phyloP scores from a whole-genome alignment of 495 filamentous ascomycete species.

The Xylaria bambusicola region DNA sequence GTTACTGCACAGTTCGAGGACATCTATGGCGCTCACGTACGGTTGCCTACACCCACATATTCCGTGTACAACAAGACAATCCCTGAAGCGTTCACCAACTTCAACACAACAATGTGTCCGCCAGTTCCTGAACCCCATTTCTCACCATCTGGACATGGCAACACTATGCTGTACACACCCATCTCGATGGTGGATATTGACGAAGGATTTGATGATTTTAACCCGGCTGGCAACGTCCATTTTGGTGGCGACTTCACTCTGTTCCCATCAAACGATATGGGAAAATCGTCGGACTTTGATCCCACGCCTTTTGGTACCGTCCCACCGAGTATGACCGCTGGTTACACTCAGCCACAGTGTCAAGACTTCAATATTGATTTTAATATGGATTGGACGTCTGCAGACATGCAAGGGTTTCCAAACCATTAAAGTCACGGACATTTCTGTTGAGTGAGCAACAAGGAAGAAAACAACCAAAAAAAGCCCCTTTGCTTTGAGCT shows the following conservation, averaged over 20 bases:
- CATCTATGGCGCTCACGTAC: conserved; percentile 54
- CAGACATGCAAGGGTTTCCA: conserved; percentile 36
- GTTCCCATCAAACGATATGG: conserved; percentile 36
- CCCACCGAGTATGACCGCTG: conserved; percentile 39
- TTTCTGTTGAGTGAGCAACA: too few species aligned
- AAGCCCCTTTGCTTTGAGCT: background rate
- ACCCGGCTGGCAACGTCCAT: conserved; percentile 31
- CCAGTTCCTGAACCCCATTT: conserved; percentile 52
- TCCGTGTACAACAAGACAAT: conserved; percentile 44
- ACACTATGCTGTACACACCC: conserved; percentile 65
- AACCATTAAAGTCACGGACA: too few species aligned
- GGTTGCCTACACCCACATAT: conserved; percentile 41
- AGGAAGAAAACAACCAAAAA: too few species aligned
- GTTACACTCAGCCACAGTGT: conserved; percentile 43
- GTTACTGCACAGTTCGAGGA: conserved; percentile 55
- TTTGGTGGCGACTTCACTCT: conserved; percentile 51
- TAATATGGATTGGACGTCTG: conserved; percentile 41
- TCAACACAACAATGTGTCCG: conserved; percentile 35
- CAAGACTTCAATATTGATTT: conserved; percentile 46
- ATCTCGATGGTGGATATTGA: conserved; percentile 49
- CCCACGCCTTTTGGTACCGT: conserved; percentile 38
- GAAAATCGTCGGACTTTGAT: conserved; percentile 28
- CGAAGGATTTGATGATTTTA: conserved; percentile 54
- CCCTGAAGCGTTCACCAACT: conserved; percentile 35
- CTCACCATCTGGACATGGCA: conserved; percentile 63